Evolutionary conservation across 345 rosid species (phyloP).

Genomic region (Brassica juncea): DNA sequence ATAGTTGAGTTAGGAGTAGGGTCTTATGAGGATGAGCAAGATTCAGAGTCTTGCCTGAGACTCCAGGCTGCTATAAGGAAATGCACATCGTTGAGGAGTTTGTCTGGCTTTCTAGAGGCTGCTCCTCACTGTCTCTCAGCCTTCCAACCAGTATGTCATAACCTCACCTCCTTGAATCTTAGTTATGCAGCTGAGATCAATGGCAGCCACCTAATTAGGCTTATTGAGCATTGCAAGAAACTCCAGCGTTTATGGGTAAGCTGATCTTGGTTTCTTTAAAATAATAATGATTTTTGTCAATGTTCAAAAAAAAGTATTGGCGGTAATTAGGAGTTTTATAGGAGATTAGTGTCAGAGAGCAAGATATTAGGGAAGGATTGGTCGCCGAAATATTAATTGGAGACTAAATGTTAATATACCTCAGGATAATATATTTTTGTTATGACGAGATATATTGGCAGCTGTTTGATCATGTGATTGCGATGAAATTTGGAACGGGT

Average conservation of each 20-base stretch:
- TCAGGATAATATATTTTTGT: not conserved
- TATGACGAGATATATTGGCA: not conserved
- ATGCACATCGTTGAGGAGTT: constrained; percentile 63
- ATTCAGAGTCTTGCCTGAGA: constrained; percentile 58
- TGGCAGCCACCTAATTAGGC: constrained; percentile 60
- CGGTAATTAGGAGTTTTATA: not conserved
- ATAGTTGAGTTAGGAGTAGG: constrained; percentile 85
- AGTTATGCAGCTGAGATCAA: constrained; percentile 84
- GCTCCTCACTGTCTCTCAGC: constrained; percentile 64
- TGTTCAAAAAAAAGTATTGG: not conserved
- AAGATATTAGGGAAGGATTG: not conserved
- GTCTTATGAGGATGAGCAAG: constrained; percentile 67
- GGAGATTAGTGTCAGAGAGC: not conserved
- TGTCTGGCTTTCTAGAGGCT: constrained; percentile 88
- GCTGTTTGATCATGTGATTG: not conserved
- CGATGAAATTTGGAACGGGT: no score
- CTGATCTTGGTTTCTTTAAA: constrained; percentile 3
- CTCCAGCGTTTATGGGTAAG: constrained; percentile 90
- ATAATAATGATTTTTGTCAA: not conserved
- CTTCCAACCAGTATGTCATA: constrained; percentile 61
- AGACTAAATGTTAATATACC: not conserved
- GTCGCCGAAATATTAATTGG: not conserved
- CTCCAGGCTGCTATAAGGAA: constrained; percentile 51
- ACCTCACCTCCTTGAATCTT: constrained; percentile 71
- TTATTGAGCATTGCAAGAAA: constrained; percentile 65